A percentile compares a stretch with the other conserved stretches of the same genome.
Conservation (phyloP, 768 basidiomycete genomes). For the Cystofilobasidium macerans region DNA sequence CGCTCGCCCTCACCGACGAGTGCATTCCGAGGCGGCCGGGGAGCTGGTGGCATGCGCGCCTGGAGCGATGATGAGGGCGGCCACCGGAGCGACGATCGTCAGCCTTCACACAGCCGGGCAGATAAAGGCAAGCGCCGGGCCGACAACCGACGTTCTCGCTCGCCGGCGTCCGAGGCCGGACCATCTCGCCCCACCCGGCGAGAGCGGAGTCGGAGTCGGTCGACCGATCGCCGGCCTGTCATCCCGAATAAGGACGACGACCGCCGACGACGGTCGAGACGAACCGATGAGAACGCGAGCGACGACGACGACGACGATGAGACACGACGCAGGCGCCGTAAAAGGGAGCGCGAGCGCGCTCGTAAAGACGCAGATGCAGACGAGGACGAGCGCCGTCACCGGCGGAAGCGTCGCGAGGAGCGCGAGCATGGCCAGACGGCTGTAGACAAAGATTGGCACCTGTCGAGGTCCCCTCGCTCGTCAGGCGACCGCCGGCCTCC, state of each 20-base stretch:
- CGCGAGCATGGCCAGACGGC: constrained; percentile 12
- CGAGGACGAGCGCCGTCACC: constrained; percentile 16
- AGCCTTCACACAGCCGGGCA: neutral
- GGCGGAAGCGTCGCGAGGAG: constrained; percentile 12
- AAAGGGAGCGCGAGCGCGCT: constrained; percentile 15
- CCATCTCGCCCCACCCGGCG: no score
- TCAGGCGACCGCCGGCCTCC: no score
- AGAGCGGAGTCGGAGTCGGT: no score
- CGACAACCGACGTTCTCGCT: no score
- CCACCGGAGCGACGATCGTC: neutral
- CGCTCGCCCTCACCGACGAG: no score
- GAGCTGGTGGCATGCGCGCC: neutral
- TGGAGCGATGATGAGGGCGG: neutral
- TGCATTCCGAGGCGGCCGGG: constrained; percentile 1
- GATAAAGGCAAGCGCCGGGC: neutral
- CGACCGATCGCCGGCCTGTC: no score
- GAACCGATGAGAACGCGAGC: constrained; percentile 34
- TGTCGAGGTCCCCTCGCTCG: constrained; percentile 27
- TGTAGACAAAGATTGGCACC: constrained; percentile 24
- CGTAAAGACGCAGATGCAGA: constrained; percentile 12
- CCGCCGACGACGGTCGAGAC: constrained; percentile 28
- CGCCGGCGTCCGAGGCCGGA: no score
- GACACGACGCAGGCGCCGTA: constrained; percentile 15
- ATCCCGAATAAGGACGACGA: neutral
- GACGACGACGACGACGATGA: constrained; percentile 32